These are phyloP conservation scores for Naganishia vishniacii DNA, from an alignment of 768 basidiomycete genomes.

Conservation along the genomic window DNA sequence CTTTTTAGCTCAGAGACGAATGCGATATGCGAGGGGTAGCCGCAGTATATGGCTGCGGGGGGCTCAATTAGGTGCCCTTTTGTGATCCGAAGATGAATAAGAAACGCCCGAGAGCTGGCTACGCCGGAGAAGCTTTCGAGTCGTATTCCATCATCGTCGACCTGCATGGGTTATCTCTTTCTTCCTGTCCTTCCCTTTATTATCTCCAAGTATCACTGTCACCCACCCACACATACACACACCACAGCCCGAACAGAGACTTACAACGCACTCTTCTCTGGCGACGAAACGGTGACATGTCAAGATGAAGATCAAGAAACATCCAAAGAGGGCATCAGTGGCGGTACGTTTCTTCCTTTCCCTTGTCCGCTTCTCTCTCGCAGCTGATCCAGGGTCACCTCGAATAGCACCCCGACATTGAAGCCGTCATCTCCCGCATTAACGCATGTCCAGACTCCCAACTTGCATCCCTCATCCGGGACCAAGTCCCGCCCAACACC, in stretches of 20 bases:
- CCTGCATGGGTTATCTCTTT: too few relatives aligned
- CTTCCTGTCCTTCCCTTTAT: not conserved
- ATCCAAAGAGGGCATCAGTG: conserved; percentile 33
- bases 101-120: too few relatives aligned
- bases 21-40: too few relatives aligned
- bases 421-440: conserved; percentile 69
- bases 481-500: conserved; percentile 21
- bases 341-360: conserved; percentile 33
- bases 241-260: too few relatives aligned
- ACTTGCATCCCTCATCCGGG: conserved; percentile 55
- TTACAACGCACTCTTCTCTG: too few relatives aligned
- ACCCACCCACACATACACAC: too few relatives aligned
- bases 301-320: conserved; percentile 44
- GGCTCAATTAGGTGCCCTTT: too few relatives aligned
- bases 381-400: not conserved
- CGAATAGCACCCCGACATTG: conserved; percentile 51
- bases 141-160: too few relatives aligned
- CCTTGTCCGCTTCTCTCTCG: not conserved
- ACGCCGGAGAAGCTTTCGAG: too few relatives aligned
- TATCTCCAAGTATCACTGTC: not conserved
- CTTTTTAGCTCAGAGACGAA: too few relatives aligned
- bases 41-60: too few relatives aligned
- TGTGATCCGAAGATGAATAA: too few relatives aligned
- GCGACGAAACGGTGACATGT: conserved; percentile 27
- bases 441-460: conserved; percentile 64